These are phyloP conservation scores for Discostella stelligeroides DNA, from an alignment of 108 stramenopile species.

Conservation along the genomic window DNA sequence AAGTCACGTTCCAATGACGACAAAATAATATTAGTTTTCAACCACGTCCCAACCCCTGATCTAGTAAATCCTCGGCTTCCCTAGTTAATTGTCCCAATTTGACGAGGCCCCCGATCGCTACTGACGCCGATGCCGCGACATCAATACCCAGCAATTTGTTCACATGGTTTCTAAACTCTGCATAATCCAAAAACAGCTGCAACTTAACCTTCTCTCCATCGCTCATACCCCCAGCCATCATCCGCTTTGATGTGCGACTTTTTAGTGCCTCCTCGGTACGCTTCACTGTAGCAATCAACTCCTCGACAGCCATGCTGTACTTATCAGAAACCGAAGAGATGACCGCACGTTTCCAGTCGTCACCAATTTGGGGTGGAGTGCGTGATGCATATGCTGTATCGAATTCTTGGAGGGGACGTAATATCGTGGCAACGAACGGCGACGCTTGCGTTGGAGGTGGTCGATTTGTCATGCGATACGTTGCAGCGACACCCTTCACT, in stretches of 20 bases:
- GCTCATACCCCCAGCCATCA: constrained; percentile 84
- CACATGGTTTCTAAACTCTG: constrained; percentile 56
- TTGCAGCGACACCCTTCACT: constrained; percentile 91
- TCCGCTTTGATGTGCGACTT: constrained; percentile 65
- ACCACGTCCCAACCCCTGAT: no score
- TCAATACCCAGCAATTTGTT: constrained; percentile 66
- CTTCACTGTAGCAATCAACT: constrained; percentile 79
- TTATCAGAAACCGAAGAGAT: constrained; percentile 62
- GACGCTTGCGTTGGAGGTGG: constrained; percentile 86
- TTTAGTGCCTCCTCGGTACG: constrained; percentile 86
- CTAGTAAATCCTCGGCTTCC: constrained; percentile 56
- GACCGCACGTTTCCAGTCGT: constrained; percentile 66
- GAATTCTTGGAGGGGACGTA: constrained; percentile 83
- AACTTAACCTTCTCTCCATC: constrained; percentile 91
- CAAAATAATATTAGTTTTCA: background rate
- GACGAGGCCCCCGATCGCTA: constrained; percentile 58
- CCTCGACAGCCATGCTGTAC: constrained; percentile 78
- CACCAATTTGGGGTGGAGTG: constrained; percentile 76
- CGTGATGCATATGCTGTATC: constrained; percentile 56
- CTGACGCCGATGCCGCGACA: constrained; percentile 18
- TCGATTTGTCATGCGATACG: constrained; percentile 91
- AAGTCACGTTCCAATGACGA: constrained; percentile 13
- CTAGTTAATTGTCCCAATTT: constrained; percentile 66
- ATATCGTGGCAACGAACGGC: constrained; percentile 77
- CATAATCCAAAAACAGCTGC: constrained; percentile 78